Percentiles rank a stretch among this genome's conserved stretches.
Conservation (phyloP, 768 basidiomycete genomes). For the Suillus spraguei region DNA sequence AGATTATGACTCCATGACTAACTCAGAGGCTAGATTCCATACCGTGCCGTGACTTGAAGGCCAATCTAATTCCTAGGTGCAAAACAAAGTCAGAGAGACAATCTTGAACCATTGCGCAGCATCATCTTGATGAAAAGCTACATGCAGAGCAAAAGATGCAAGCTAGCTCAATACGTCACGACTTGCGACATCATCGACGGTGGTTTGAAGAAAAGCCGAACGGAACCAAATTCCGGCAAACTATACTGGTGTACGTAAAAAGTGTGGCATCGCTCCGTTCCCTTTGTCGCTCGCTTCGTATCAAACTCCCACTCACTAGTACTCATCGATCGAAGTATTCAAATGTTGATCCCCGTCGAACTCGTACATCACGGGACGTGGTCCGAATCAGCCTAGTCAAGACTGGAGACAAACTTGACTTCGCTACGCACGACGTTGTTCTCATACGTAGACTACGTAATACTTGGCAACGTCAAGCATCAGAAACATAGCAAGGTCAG, state of each 20-base stretch:
- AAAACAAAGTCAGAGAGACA: conserved; percentile 25
- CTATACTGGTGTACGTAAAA: too few relatives aligned
- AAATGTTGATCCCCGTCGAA: too few relatives aligned
- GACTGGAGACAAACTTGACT: neutral
- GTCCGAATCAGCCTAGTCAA: too few relatives aligned
- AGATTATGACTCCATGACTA: too few relatives aligned
- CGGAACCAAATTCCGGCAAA: too few relatives aligned
- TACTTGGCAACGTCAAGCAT: neutral
- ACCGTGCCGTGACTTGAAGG: too few relatives aligned
- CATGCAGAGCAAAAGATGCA: conserved; percentile 15
- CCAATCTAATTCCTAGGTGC: neutral
- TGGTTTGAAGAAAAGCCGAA: conserved; percentile 25
- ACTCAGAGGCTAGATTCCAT: too few relatives aligned
- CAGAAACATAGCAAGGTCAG: neutral
- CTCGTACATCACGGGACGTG: too few relatives aligned
- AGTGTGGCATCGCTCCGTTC: too few relatives aligned
- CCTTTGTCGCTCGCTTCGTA: too few relatives aligned
- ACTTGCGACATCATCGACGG: conserved; percentile 18
- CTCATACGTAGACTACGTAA: neutral
- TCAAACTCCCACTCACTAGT: too few relatives aligned
- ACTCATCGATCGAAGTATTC: too few relatives aligned
- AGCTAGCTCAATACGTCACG: neutral
- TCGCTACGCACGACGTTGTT: neutral
- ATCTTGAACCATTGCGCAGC: conserved; percentile 23
- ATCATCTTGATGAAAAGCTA: conserved; percentile 25